These are phyloP conservation scores for Brassica hybrid DNA, from an alignment of 441 rosid genomes.

Conservation along the genomic window DNA sequence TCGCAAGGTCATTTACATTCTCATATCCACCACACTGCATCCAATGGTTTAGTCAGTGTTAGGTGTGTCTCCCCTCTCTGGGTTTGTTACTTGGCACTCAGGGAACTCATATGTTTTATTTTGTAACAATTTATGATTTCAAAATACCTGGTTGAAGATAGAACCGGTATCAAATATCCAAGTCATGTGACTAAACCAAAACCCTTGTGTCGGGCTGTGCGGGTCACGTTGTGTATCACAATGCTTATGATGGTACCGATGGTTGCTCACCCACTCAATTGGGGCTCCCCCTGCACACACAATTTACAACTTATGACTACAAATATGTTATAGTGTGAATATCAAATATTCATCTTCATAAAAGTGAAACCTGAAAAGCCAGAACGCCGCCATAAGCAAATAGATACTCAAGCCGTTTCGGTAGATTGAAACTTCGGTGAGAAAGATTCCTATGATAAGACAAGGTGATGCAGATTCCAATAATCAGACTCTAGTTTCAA, in stretches of 20 bases:
- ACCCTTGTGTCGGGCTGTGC: not conserved
- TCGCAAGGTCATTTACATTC: not conserved
- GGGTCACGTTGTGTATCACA: conserved; percentile 1
- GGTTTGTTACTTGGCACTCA: too few species aligned
- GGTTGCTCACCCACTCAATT: not conserved
- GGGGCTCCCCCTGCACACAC: not conserved
- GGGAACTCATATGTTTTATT: not conserved
- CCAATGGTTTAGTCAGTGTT: not conserved
- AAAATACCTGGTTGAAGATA: not conserved
- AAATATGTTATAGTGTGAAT: not conserved
- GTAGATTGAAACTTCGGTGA: not conserved
- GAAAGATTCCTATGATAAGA: not conserved
- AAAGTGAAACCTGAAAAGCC: not conserved
- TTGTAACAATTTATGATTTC: not conserved
- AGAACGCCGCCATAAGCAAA: conserved; percentile 1
- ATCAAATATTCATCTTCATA: not conserved
- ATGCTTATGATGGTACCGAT: conserved; percentile 3
- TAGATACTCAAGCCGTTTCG: not conserved
- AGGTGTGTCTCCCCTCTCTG: not conserved
- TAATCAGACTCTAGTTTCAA: not conserved
- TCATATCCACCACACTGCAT: conserved; percentile 8
- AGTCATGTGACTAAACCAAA: not conserved
- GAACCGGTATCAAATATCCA: not conserved
- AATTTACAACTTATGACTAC: not conserved
- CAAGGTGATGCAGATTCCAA: not conserved